Evolutionary conservation across 2,329 filamentous ascomycete species (phyloP).

Genomic region (Epichloe baconii): DNA sequence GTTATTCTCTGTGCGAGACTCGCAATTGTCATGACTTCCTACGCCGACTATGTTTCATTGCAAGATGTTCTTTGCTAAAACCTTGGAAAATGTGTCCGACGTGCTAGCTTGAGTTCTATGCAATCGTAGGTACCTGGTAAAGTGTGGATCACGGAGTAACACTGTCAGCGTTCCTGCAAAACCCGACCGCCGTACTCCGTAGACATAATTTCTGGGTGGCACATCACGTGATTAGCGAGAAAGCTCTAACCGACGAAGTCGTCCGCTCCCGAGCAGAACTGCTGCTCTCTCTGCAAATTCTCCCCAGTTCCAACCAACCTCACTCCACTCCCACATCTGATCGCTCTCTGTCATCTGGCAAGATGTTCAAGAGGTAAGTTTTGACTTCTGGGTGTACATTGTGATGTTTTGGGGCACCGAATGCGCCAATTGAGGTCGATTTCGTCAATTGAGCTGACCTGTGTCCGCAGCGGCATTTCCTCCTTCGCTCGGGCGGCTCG

Average conservation of each 20-base stretch:
- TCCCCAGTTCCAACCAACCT: conserved; percentile 36
- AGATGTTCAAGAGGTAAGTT: conserved; percentile 75
- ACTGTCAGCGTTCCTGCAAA: conserved; percentile 4
- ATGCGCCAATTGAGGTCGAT: conserved; percentile 36
- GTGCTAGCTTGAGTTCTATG: neutral
- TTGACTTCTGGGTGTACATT: conserved; percentile 16
- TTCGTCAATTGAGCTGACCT: conserved; percentile 35
- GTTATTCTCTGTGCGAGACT: neutral
- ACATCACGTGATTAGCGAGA: conserved; percentile 25
- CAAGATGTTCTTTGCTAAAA: neutral
- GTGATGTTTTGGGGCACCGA: conserved; percentile 11
- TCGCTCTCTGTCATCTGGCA: conserved; percentile 56
- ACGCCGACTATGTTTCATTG: no score
- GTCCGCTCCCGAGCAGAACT: conserved; percentile 32
- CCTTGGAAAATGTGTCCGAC: neutral
- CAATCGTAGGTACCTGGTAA: neutral
- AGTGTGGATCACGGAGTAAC: neutral
- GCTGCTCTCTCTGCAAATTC: conserved; percentile 37
- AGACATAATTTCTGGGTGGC: conserved; percentile 15
- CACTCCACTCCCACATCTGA: conserved; percentile 46
- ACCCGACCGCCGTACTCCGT: conserved; percentile 2
- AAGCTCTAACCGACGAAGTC: conserved; percentile 33
- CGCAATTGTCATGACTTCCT: neutral
- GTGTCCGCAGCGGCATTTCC: conserved; percentile 47
- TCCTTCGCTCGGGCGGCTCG: conserved; percentile 50